Evolutionary conservation across 495 filamentous ascomycete species (phyloP).

Genomic region (Ramalina peruviana): DNA sequence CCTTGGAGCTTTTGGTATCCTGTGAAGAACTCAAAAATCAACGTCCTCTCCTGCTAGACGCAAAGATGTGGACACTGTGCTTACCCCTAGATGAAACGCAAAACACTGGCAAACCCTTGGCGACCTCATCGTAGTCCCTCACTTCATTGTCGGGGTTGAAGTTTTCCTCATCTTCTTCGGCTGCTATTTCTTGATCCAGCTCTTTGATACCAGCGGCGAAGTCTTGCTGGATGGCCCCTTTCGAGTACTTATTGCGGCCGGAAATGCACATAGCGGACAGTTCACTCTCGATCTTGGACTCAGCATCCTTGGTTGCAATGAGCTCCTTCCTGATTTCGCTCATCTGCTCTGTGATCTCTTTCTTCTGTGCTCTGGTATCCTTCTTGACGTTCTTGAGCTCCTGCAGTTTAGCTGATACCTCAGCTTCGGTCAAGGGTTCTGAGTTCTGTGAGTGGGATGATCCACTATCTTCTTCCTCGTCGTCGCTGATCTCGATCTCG

Average conservation of each 20-base stretch:
- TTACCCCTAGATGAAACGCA: conserved; percentile 32
- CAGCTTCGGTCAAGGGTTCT: conserved; percentile 22
- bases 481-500: conserved; percentile 5
- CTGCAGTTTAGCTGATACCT: conserved; percentile 23
- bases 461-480: conserved; percentile 10
- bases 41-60: not conserved
- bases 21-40: conserved; percentile 16
- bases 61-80: not conserved
- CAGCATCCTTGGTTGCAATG: conserved; percentile 17
- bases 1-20: conserved; percentile 47
- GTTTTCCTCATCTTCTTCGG: conserved; percentile 29
- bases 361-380: conserved; percentile 19
- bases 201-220: conserved; percentile 43
- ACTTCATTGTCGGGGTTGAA: conserved; percentile 29
- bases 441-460: conserved; percentile 2
- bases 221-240: conserved; percentile 36
- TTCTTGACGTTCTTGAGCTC: conserved; percentile 27
- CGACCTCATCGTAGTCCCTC: conserved; percentile 44
- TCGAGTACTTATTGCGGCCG: conserved; percentile 39
- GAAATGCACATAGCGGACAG: conserved; percentile 36
- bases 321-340: conserved; percentile 18
- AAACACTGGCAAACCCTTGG: conserved; percentile 41
- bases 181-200: conserved; percentile 35
- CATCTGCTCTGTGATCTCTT: conserved; percentile 20
- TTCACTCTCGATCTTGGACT: conserved; percentile 22